Conservation (phyloP, 768 basidiomycete species). For the Sarcomyxa edulis region DNA sequence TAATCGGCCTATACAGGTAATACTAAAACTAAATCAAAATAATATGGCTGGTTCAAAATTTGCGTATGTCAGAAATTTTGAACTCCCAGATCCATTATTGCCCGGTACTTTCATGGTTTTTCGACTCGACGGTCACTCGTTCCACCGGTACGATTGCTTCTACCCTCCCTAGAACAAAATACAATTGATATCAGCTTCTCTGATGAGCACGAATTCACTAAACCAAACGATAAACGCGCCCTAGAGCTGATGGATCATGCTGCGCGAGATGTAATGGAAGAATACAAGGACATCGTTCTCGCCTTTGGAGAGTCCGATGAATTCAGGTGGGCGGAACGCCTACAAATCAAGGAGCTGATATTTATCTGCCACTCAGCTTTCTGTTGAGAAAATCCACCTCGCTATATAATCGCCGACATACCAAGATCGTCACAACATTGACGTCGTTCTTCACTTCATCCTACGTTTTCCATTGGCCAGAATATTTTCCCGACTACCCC, state of each 20-base stretch:
- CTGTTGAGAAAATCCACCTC: slow-evolving; percentile 70
- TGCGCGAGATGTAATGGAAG: slow-evolving; percentile 75
- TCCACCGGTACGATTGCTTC: slow-evolving; percentile 77
- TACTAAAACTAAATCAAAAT: no score
- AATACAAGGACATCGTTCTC: slow-evolving; percentile 77
- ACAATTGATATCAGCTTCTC: slow-evolving; percentile 70
- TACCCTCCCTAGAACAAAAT: not conserved
- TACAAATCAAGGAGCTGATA: not conserved
- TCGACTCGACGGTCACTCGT: slow-evolving; percentile 88
- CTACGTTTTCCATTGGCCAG: slow-evolving; percentile 83
- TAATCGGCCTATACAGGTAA: no score
- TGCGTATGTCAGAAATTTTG: slow-evolving; percentile 86
- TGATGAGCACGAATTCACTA: slow-evolving; percentile 73
- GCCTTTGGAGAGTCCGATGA: slow-evolving; percentile 98
- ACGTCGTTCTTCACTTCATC: slow-evolving; percentile 87
- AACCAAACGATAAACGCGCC: slow-evolving; percentile 89
- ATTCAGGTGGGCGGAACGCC: slow-evolving; percentile 79
- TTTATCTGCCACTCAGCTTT: slow-evolving; percentile 55
- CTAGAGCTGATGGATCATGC: slow-evolving; percentile 90
- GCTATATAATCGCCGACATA: slow-evolving; percentile 79
- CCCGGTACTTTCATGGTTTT: slow-evolving; percentile 82
- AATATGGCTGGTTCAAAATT: slow-evolving; percentile 90
- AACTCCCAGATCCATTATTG: slow-evolving; percentile 81
- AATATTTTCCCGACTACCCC: slow-evolving; percentile 68
- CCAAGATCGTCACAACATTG: slow-evolving; percentile 82